These are phyloP conservation scores for Aspergillus pseudoterreus DNA, from an alignment of 2,329 filamentous ascomycete genomes.

Conservation along the genomic window DNA sequence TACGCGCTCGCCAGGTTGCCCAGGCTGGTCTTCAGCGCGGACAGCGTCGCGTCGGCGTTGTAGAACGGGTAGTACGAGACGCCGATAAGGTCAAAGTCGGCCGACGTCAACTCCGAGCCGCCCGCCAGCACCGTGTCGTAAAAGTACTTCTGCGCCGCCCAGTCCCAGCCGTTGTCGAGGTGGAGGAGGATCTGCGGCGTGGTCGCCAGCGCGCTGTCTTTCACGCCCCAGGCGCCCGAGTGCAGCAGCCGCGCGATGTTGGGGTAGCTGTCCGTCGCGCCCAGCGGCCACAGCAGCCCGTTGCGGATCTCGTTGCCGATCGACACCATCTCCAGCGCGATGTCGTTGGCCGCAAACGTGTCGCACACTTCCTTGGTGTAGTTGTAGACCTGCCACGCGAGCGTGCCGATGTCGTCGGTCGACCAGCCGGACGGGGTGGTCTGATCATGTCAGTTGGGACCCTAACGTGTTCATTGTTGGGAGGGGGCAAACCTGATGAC, in stretches of 20 bases:
- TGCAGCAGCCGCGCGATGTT: slow-evolving; percentile 64
- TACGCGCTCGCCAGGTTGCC: slow-evolving; percentile 59
- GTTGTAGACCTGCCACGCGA: slow-evolving; percentile 63
- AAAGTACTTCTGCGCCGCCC: slow-evolving; percentile 62
- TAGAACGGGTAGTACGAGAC: slow-evolving; percentile 74
- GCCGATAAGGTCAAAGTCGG: slow-evolving; percentile 68
- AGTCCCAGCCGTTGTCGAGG: slow-evolving; percentile 72
- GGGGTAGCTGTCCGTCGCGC: slow-evolving; percentile 50
- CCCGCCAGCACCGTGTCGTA: slow-evolving; percentile 56
- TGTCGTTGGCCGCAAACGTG: slow-evolving; percentile 53
- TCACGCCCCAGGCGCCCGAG: slow-evolving; percentile 61
- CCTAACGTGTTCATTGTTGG: no score
- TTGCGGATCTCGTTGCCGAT: slow-evolving; percentile 71
- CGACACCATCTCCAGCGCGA: slow-evolving; percentile 60
- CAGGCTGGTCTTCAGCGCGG: slow-evolving; percentile 54
- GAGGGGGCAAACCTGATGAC: slow-evolving; percentile 47
- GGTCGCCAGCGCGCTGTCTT: slow-evolving; percentile 55
- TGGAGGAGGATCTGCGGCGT: slow-evolving; percentile 70
- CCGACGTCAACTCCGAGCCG: slow-evolving; percentile 44
- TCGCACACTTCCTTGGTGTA: slow-evolving; percentile 64
- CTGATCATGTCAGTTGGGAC: slow-evolving; percentile 18
- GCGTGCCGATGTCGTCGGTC: slow-evolving; percentile 52
- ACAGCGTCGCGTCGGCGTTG: slow-evolving; percentile 55
- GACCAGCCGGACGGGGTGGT: slow-evolving; percentile 61
- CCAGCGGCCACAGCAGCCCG: slow-evolving; percentile 65